Evolutionary conservation across 1,139 yeast genomes (phyloP), one percentile per base, ranked within the genome.

Genomic region (Pichia sp.): DNA sequence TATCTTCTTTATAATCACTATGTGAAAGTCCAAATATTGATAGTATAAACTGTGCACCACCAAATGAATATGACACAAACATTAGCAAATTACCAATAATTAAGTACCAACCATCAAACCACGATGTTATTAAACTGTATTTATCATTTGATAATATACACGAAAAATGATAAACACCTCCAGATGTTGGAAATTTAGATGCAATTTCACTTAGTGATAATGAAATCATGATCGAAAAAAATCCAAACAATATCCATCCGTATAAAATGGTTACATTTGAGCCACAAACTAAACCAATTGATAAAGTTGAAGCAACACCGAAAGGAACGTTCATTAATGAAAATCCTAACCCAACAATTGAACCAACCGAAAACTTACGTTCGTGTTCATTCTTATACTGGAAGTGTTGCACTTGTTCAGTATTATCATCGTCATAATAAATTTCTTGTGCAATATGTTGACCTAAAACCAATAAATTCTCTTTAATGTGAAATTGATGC

Each of bases 321-420:
- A 85, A 76, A 0, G 90, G 91, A 0, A 87, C 90, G 25, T 87
- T 87, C 91, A 85, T 84, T 29, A 85, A 68, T 2, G 89, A 82
- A 63, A 84, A 84, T 1, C 93, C 90, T 31, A 85, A 69, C 2
- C 91, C 93, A 44, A 85, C 79, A 38, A 85, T 80, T 0, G 89
- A 82, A 0, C 81, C 73, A 3, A 84, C 85, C 0, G 87, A 77
- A 54, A 84, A 72, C 56, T 83, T 81, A 58, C 87, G 74, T 54
- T 80, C 82, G 54, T 85, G 70, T 49, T 81, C 85, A 62, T 84
- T 89, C 58, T 83, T 83, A 64, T 85, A 85, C 53, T 80, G 79
- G 71, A 84, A 84, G 62, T 82, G 86, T 58, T 84, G 89, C 16
- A 83, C 80, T 18, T 75, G 77, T 58, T 83, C 87, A 9, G 70